phyloP scores from a whole-genome alignment of 2,329 filamentous ascomycete genomes.

The Neofusicoccum parvum region DNA sequence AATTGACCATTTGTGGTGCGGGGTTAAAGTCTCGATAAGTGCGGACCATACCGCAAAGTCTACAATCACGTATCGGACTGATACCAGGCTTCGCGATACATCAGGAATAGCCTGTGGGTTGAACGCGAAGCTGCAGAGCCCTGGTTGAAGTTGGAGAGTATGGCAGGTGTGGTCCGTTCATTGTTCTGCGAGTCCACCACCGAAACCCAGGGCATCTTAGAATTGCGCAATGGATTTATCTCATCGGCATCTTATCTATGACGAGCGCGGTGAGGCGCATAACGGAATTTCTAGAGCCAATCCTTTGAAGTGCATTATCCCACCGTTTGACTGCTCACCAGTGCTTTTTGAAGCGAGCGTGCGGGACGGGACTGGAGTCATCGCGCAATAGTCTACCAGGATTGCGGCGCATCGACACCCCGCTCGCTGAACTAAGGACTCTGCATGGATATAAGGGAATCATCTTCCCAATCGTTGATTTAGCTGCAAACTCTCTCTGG shows the following conservation, averaged over 20 bases:
- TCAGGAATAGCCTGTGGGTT: too few relatives aligned
- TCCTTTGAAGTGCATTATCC: background rate
- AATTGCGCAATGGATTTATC: background rate
- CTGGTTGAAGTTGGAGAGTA: too few relatives aligned
- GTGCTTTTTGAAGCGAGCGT: background rate
- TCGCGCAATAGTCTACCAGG: background rate
- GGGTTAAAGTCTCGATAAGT: background rate
- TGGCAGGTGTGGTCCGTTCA: too few relatives aligned
- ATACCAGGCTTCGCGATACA: too few relatives aligned
- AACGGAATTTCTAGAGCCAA: background rate
- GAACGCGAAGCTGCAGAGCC: too few relatives aligned
- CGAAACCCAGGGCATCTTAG: background rate
- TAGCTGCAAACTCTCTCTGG: background rate
- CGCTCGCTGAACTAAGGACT: background rate
- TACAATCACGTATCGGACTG: too few relatives aligned
- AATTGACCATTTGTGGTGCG: constrained; percentile 2
- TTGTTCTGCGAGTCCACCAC: too few relatives aligned
- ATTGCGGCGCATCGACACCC: background rate
- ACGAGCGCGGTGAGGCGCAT: background rate
- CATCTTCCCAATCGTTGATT: too few relatives aligned
- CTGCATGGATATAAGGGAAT: background rate
- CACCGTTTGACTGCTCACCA: background rate
- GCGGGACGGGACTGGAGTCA: background rate
- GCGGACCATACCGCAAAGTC: too few relatives aligned
- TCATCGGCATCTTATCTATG: constrained; percentile 3